Conservation (phyloP, 169 alveolate genomes). For the Cryptosporidium canis region DNA sequence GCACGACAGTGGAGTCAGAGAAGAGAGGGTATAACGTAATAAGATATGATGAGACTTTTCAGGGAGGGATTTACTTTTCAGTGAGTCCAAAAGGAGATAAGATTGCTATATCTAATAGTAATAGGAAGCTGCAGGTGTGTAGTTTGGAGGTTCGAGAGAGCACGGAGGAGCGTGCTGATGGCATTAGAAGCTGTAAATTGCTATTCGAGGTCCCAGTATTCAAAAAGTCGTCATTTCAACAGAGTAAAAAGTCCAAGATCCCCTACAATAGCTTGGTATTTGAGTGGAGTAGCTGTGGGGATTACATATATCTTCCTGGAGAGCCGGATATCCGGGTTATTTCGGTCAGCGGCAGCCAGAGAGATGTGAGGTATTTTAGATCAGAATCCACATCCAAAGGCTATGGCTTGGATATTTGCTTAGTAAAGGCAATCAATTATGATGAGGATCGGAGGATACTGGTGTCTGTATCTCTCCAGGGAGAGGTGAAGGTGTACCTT, state of each 20-base stretch:
- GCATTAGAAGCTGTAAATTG: background rate
- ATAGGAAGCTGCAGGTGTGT: constrained; percentile 15
- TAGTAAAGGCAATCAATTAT: constrained; percentile 9
- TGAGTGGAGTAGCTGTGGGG: constrained; percentile 39
- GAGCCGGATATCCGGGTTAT: constrained; percentile 30
- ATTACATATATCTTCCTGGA: constrained; percentile 50
- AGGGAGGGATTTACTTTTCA: constrained; percentile 18
- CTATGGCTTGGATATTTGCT: constrained; percentile 14
- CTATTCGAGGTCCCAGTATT: constrained; percentile 20
- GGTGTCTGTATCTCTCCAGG: background rate
- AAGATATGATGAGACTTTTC: constrained; percentile 48
- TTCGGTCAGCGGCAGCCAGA: background rate
- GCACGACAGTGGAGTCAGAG: background rate
- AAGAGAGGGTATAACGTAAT: constrained; percentile 12
- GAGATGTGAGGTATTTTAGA: background rate
- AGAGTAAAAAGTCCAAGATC: background rate
- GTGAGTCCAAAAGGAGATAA: constrained; percentile 26
- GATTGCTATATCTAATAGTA: constrained; percentile 44
- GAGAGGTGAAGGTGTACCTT: constrained; percentile 13
- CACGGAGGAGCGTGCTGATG: background rate
- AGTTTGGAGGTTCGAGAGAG: background rate
- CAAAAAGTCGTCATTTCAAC: constrained; percentile 34
- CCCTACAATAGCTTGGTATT: background rate
- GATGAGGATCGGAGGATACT: constrained; percentile 1
- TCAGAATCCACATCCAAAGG: background rate